Evolutionary conservation across 768 basidiomycete species (phyloP), one percentile per base, ranked within the genome.

Genomic region (Lanmaoa rubissima): DNA sequence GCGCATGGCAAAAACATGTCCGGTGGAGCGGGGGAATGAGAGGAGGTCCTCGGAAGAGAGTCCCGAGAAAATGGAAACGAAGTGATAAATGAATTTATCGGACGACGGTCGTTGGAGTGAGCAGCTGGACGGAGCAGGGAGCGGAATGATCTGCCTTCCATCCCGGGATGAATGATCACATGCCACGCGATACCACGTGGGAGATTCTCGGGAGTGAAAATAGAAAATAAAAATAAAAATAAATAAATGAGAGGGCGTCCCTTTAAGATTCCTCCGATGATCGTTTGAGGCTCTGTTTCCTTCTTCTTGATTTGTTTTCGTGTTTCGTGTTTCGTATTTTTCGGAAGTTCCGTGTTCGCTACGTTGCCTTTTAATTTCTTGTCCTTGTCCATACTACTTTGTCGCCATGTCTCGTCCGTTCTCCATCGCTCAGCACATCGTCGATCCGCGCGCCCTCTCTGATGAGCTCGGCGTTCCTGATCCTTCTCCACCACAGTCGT

Each of bases 381-480:
- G 24, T 26, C 39, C 35, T 50, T 67, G 59, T 61, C 3, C 26
- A 61, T 67, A 61, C 50, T 62, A 61, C 50, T 62, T 63, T 59
- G 12, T 59, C 61, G 52, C 35, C 51, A 63, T 63, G 62, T 52
- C 63, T 24, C 42, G 9, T n/a, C 54, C 53, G 6, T 3, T 48
- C 5, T 35, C 35, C 19, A 51, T 71, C 54, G 69, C 71, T 12
- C 60, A 59, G 45, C 71, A 55, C 52, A 71, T 71, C 59, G 54
- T 60, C 14, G 69, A 71, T 61, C 70, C 69, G 0, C 71, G 67
- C 42, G 39, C 54, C 7, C 65, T 71, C 35, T 63, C 69, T 43
- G 62, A 69, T 6, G 65, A 71, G 53, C 62, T 73, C 57, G 63
- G 58, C 12, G 17, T 26, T 5, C 35, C 43, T 19, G 55, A 57